phyloP scores from a whole-genome alignment of 441 rosid species.

The Brassica balearica region DNA sequence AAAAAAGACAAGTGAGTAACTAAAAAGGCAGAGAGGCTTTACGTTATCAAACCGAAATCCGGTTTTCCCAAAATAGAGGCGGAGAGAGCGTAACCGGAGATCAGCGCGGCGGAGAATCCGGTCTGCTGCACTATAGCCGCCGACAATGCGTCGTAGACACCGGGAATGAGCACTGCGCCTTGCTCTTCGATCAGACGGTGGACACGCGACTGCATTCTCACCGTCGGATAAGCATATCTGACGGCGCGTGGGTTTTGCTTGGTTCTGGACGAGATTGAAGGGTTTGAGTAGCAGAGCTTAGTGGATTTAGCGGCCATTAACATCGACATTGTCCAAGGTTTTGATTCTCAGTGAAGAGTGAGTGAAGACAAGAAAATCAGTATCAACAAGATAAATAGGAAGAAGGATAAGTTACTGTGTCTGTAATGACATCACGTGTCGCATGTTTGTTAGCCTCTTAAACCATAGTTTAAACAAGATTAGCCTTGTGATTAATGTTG shows the following conservation, averaged over 20 bases:
- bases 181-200: constrained; percentile 58
- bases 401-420: neutral
- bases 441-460: neutral
- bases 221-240: constrained; percentile 41
- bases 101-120: constrained; percentile 53
- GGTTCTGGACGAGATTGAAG: constrained; percentile 22
- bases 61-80: constrained; percentile 58
- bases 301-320: constrained; percentile 38
- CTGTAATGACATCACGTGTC: constrained; percentile 22
- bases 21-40: neutral
- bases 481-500: neutral
- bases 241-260: constrained; percentile 16
- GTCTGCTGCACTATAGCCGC: constrained; percentile 55
- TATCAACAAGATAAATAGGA: constrained; percentile 6
- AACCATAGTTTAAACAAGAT: neutral
- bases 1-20: neutral
- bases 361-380: neutral
- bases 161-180: constrained; percentile 53
- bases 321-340: constrained; percentile 33
- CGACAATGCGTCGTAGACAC: constrained; percentile 61
- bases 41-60: constrained; percentile 59
- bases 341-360: neutral
- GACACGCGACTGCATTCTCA: constrained; percentile 53
- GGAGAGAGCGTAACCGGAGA: constrained; percentile 62
- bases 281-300: constrained; percentile 15